Base-by-base conservation (phyloP, 148 eudicot species). In the Beta vulgaris region DNA sequence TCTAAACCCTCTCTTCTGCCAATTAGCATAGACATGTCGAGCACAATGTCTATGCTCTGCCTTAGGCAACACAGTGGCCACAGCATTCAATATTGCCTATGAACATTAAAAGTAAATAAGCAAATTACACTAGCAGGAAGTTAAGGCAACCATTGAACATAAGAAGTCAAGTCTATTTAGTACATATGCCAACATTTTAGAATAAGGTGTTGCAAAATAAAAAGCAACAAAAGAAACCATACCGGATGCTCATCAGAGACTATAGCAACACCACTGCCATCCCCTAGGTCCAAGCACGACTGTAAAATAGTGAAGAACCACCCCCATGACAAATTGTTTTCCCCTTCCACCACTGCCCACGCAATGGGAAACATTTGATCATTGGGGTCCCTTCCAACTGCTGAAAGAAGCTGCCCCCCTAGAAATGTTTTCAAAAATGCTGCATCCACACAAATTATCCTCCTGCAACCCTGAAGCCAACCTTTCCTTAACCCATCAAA, bases 331-430 rank as follows among this genome's bases (percentile, higher is more conserved):
- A 13, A 15, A 40, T 28, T 73, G 7, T 73, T 73, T 32, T 42
- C 64, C 32, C 25, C 68, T 13, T 42, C 68, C 23, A 73, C 54
- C 0, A 39, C 15, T 11, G 18, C 76, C 67, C 75, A 72, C 1
- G 75, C 62, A 11, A 72, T n/a, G 4, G 65, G 75, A 4, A 9
- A 72, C 65, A 72, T 73, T 15, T 73, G 54, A 8, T 73, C 53
- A 59, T 73, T 73, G 0, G 14, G 54, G 60, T 73, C 68, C 49
- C 76, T 73, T 2, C 68, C 53, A 1, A 59, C 26, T 13, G n/a
- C 54, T n/a, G 4, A 1, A 0, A 73, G 18, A 0, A 73, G 0
- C 53, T 53, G 26, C 0, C 76, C 68, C 16, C 68, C 76, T 10
- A 73, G 11, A 4, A 73, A 59, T 1, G 61, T 59, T 2, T 73